phyloP scores from a whole-genome alignment of 768 basidiomycete species.

The Filobasidium wieringae region DNA sequence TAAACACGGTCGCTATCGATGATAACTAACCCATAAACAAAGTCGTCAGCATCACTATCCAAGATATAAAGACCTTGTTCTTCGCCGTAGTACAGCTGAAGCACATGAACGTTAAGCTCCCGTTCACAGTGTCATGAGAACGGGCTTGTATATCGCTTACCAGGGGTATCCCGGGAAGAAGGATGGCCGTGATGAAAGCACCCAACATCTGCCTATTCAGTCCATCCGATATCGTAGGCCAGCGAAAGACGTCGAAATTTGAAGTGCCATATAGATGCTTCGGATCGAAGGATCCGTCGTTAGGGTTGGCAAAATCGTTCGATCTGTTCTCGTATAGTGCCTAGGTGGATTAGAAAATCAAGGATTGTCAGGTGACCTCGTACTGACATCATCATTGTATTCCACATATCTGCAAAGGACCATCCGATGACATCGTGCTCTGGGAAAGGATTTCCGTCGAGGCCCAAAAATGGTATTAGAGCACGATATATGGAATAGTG shows the following conservation, averaged over 20 bases:
- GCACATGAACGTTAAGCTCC: no score
- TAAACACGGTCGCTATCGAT: no score
- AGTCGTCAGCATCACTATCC: slow-evolving; percentile 81
- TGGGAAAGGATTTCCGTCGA: slow-evolving; percentile 88
- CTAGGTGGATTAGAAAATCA: no score
- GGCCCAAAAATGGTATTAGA: slow-evolving; percentile 74
- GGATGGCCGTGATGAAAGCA: slow-evolving; percentile 61
- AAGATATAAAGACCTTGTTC: slow-evolving; percentile 76
- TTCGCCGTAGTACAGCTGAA: slow-evolving; percentile 81
- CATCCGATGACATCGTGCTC: slow-evolving; percentile 72
- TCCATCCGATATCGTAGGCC: slow-evolving; percentile 79
- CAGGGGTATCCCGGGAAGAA: slow-evolving; percentile 81
- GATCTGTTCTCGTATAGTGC: slow-evolving; percentile 83
- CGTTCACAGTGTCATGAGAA: no score
- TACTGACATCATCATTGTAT: no score
- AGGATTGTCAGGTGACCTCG: no score
- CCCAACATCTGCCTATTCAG: slow-evolving; percentile 62
- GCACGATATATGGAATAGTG: slow-evolving; percentile 89
- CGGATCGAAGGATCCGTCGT: slow-evolving; percentile 58
- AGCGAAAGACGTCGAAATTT: slow-evolving; percentile 89
- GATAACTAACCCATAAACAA: no score
- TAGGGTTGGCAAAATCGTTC: slow-evolving; percentile 72
- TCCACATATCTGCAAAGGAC: no score
- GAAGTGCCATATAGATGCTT: slow-evolving; percentile 82
- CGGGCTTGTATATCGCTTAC: no score